phyloP scores from a whole-genome alignment of 2,329 filamentous ascomycete species.

The Trichoderma brevicompactum region DNA sequence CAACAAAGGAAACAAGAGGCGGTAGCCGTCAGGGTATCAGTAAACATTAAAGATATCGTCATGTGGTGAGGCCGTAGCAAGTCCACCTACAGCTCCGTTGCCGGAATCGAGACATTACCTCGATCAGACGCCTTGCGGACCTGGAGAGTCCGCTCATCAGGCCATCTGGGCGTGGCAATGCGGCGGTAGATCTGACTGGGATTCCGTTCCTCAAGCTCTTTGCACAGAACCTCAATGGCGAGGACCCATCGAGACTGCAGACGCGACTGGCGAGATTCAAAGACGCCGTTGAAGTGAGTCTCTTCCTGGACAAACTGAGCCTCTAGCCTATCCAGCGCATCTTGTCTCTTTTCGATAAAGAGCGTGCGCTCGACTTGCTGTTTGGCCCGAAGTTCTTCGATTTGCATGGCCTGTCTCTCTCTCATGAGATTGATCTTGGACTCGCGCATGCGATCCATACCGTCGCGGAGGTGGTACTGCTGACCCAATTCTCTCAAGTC shows the following conservation, averaged over 20 bases:
- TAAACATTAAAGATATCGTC: too few species aligned
- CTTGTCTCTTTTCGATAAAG: conserved; percentile 50
- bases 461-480: conserved; percentile 64
- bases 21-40: not conserved
- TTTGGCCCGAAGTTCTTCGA: conserved; percentile 61
- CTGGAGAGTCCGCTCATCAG: conserved; percentile 29
- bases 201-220: conserved; percentile 54
- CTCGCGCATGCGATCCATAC: conserved; percentile 62
- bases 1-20: not conserved
- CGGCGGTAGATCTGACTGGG: conserved; percentile 48
- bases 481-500: conserved; percentile 63
- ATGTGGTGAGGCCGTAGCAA: too few species aligned
- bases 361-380: conserved; percentile 58
- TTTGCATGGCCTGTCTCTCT: conserved; percentile 64
- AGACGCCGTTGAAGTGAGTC: conserved; percentile 50
- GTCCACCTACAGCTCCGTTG: too few species aligned
- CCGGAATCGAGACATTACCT: too few species aligned
- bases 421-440: conserved; percentile 67
- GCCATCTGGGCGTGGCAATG: conserved; percentile 42
- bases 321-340: conserved; percentile 55
- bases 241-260: conserved; percentile 58
- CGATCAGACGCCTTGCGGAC: too few species aligned
- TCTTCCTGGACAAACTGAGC: conserved; percentile 55
- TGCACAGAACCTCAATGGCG: conserved; percentile 57
- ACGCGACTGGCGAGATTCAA: conserved; percentile 50